These are phyloP conservation scores for Dendrobium officinale DNA, from an alignment of 106 monocot species.

Conservation along the genomic window DNA sequence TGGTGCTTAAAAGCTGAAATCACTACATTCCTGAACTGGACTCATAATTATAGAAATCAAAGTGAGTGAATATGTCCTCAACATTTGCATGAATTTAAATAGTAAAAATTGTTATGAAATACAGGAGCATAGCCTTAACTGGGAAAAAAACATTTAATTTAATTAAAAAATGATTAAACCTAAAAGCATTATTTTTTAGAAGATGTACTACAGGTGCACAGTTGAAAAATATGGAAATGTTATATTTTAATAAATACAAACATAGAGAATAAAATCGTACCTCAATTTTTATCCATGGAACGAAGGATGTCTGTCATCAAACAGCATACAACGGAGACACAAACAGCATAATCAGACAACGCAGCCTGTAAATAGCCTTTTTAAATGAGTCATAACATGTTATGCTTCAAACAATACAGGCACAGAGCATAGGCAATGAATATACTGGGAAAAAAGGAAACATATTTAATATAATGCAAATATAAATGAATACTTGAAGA, in stretches of 20 bases:
- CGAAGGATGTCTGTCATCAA: slow-evolving; percentile 88
- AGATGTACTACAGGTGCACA: neutral
- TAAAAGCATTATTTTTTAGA: neutral
- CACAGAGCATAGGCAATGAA: no score
- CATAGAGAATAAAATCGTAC: slow-evolving; percentile 20
- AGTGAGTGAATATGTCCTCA: neutral
- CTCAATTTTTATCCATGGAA: slow-evolving; percentile 97
- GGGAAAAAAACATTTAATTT: neutral
- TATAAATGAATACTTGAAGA: no score
- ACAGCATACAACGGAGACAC: slow-evolving; percentile 98
- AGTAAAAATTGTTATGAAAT: neutral
- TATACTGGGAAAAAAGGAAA: no score
- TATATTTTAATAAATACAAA: neutral
- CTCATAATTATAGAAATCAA: neutral
- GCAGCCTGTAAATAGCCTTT: slow-evolving; percentile 87
- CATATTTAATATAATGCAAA: no score
- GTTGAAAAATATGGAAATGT: neutral
- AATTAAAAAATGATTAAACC: neutral
- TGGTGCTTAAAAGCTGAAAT: neutral
- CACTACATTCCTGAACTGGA: neutral
- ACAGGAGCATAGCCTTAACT: neutral
- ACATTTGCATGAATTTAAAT: neutral
- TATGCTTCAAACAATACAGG: slow-evolving; percentile 7
- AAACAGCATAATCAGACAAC: slow-evolving; percentile 94
- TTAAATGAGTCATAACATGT: no score